Conservation (phyloP, 768 basidiomycete species). For the Mycena olivaceomarginata region DNA sequence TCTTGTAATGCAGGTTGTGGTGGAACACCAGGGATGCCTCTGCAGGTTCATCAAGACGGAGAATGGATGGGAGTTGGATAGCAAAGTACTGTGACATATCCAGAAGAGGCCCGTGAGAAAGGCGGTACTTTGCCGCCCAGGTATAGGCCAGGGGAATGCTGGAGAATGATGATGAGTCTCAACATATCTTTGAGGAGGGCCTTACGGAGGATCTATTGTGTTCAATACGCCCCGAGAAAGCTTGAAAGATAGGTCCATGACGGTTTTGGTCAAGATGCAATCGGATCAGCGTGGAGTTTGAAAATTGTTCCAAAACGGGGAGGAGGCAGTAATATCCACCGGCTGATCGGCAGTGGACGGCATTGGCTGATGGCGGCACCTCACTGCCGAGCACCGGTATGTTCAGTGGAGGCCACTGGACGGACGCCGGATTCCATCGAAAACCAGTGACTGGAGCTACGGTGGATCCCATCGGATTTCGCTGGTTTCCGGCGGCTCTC, state of each 20-base stretch:
- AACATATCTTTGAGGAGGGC: not conserved
- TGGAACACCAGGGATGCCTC: conserved; percentile 82
- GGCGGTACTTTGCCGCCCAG: conserved; percentile 70
- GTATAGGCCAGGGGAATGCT: conserved; percentile 76
- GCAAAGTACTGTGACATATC: conserved; percentile 76
- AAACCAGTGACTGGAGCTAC: too few relatives aligned
- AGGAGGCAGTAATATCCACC: too few relatives aligned
- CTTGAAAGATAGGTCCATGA: conserved; percentile 48
- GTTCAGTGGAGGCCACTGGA: too few relatives aligned
- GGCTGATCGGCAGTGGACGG: too few relatives aligned
- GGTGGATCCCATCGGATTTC: too few relatives aligned
- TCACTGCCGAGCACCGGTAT: too few relatives aligned
- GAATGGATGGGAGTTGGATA: not conserved
- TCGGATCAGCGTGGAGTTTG: not conserved
- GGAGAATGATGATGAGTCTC: conserved; percentile 2
- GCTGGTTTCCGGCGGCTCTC: too few relatives aligned
- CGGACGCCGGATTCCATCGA: too few relatives aligned
- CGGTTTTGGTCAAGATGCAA: conserved; percentile 1
- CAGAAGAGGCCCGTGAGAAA: conserved; percentile 71
- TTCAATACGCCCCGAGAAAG: conserved; percentile 63
- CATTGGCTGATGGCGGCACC: too few relatives aligned
- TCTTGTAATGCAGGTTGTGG: conserved; percentile 73
- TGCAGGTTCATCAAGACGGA: conserved; percentile 62
- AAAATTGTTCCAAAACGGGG: not conserved
- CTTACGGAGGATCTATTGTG: conserved; percentile 70